Percentiles rank a stretch among this genome's conserved stretches.
phyloP scores from a whole-genome alignment of 495 filamentous ascomycete species.

The Hamigera avellanea region DNA sequence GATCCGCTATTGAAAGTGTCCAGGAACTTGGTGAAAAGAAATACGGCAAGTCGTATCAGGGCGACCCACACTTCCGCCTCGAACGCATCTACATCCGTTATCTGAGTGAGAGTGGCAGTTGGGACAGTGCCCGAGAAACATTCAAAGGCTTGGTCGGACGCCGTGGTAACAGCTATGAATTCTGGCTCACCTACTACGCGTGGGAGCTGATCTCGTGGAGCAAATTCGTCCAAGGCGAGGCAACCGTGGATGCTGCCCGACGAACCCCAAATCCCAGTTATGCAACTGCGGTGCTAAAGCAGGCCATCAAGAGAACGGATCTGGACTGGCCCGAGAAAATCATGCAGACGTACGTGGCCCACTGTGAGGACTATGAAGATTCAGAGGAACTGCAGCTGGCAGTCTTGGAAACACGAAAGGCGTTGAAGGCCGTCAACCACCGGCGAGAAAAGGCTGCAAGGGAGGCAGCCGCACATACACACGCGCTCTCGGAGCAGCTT shows the following conservation, averaged over 20 bases:
- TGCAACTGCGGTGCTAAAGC: conserved; percentile 61
- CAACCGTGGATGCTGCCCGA: conserved; percentile 32
- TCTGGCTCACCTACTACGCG: conserved; percentile 82
- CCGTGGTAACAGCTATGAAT: conserved; percentile 70
- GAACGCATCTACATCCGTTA: conserved; percentile 89
- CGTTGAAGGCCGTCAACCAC: conserved; percentile 47
- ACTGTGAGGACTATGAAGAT: conserved; percentile 79
- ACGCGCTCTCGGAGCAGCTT: conserved; percentile 28
- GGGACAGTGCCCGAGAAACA: conserved; percentile 53
- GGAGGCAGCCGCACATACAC: conserved; percentile 32
- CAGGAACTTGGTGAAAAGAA: conserved; percentile 63
- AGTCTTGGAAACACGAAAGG: conserved; percentile 54
- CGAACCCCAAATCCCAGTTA: conserved; percentile 43
- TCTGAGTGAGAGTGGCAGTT: conserved; percentile 62
- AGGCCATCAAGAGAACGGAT: conserved; percentile 53
- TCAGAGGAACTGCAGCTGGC: conserved; percentile 60
- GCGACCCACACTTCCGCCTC: conserved; percentile 76
- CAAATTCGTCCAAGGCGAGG: conserved; percentile 39
- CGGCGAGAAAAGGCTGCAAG: conserved; percentile 55
- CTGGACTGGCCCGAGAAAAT: conserved; percentile 93
- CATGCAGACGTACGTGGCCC: conserved; percentile 67
- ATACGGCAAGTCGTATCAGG: conserved; percentile 64
- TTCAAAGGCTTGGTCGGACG: conserved; percentile 61
- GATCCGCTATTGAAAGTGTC: conserved; percentile 72
- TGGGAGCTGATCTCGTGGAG: conserved; percentile 77